phyloP scores from a whole-genome alignment of 805 yeast genomes.

The Teunomyces panamensis region DNA sequence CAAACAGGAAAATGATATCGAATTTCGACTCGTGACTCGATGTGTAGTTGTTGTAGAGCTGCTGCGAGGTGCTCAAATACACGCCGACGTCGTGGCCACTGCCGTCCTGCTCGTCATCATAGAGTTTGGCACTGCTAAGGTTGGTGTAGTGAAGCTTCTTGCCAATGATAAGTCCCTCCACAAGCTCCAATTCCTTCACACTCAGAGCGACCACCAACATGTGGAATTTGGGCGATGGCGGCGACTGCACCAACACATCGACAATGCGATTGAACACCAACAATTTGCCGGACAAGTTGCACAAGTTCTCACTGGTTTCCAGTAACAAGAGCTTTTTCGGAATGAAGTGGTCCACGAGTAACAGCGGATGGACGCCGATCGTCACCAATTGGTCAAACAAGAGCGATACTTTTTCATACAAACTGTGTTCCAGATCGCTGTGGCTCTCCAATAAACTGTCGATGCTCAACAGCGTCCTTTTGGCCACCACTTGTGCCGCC shows the following conservation, averaged over 20 bases:
- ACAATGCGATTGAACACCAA: conserved; percentile 50
- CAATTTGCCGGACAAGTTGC: conserved; percentile 59
- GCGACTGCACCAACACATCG: conserved; percentile 21
- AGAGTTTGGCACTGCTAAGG: conserved; percentile 61
- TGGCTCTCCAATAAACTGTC: conserved; percentile 29
- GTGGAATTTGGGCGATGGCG: conserved; percentile 13
- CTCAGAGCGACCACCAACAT: conserved; percentile 53
- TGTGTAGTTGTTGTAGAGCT: conserved; percentile 31
- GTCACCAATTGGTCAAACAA: conserved; percentile 45
- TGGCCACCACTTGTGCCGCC: conserved; percentile 17
- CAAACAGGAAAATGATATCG: conserved; percentile 37
- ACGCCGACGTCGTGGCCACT: conserved; percentile 9
- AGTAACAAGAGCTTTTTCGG: conserved; percentile 65
- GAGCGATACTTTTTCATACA: conserved; percentile 37
- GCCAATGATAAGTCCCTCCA: conserved; percentile 79
- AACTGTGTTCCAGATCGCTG: not conserved
- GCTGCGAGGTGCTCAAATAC: conserved; percentile 30
- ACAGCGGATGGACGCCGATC: conserved; percentile 64
- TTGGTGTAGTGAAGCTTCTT: conserved; percentile 62
- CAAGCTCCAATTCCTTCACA: conserved; percentile 68
- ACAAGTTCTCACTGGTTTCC: conserved; percentile 59
- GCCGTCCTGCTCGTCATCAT: conserved; percentile 35
- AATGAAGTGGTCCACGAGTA: conserved; percentile 73
- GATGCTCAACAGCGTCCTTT: conserved; percentile 32
- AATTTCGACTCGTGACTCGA: conserved; percentile 16